These are phyloP conservation scores for Aspergillaceae sp. DNA, from an alignment of 2,329 filamentous ascomycete species.

Conservation along the genomic window DNA sequence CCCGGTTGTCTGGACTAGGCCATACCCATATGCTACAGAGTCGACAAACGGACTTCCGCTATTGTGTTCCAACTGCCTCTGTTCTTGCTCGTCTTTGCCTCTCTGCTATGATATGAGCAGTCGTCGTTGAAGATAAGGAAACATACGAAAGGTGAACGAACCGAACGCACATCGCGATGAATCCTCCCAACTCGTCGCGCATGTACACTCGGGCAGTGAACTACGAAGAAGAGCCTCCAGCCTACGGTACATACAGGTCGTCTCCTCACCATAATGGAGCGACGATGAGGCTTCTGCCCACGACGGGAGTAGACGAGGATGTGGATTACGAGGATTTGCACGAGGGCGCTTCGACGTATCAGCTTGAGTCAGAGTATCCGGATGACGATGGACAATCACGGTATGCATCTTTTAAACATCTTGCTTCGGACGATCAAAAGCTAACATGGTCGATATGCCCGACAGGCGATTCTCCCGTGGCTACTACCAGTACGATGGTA, in stretches of 20 bases:
- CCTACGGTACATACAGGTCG: conserved; percentile 27
- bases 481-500: conserved; percentile 11
- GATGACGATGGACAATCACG: background rate
- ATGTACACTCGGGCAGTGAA: conserved; percentile 25
- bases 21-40: background rate
- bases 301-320: conserved; percentile 18
- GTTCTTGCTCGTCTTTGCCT: background rate
- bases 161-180: conserved; percentile 7
- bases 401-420: background rate
- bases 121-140: background rate
- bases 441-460: background rate
- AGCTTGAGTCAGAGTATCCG: conserved; percentile 10
- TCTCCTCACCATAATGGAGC: conserved; percentile 26
- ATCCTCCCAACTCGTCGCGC: conserved; percentile 11
- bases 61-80: background rate
- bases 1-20: too few species aligned
- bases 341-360: conserved; percentile 18
- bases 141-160: background rate
- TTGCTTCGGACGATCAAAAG: background rate
- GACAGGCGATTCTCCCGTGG: background rate
- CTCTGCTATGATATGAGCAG: background rate
- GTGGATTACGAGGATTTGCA: conserved; percentile 21
- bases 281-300: conserved; percentile 40
- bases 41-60: background rate
- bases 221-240: conserved; percentile 38